Evolutionary conservation across 495 filamentous ascomycete genomes (phyloP).

Genomic region (Gamarada debralockiae): DNA sequence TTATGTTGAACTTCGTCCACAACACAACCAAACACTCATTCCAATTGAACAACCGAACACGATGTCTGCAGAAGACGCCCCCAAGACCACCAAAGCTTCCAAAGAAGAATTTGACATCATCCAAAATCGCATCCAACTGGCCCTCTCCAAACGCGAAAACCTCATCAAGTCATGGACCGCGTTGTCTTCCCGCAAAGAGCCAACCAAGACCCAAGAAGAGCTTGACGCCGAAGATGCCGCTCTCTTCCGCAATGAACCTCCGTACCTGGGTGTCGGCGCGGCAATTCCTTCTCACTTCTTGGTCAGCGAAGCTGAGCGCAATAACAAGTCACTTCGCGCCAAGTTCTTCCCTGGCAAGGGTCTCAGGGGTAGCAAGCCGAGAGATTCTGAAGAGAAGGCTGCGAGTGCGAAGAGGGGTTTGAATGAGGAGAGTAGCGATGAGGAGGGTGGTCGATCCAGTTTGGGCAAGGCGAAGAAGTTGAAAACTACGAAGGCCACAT

Average conservation of each 20-base stretch:
- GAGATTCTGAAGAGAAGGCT: conserved; percentile 28
- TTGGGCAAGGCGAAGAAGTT: conserved; percentile 43
- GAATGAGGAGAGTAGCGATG: conserved; percentile 33
- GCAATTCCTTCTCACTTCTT: conserved; percentile 36
- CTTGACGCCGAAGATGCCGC: conserved; percentile 38
- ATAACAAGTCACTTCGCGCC: conserved; percentile 37
- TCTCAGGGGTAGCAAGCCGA: conserved; percentile 23
- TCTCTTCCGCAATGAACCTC: conserved; percentile 35
- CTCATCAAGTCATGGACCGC: conserved; percentile 44
- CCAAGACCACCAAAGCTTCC: conserved; percentile 6
- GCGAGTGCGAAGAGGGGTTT: conserved; percentile 22
- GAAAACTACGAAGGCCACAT: conserved; percentile 14
- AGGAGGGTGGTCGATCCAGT: conserved; percentile 51
- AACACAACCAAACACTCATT: background rate
- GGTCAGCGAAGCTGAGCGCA: conserved; percentile 32
- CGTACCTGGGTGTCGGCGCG: conserved; percentile 40
- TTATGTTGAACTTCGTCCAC: background rate
- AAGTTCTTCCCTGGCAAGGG: conserved; percentile 29
- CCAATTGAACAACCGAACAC: background rate
- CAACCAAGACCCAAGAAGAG: conserved; percentile 40
- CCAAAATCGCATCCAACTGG: conserved; percentile 39
- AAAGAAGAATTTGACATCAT: conserved; percentile 34
- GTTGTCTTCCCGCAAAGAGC: conserved; percentile 21
- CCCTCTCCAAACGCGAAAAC: conserved; percentile 37
- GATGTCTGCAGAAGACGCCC: conserved; percentile 23